Evolutionary conservation across 1,139 yeast genomes (phyloP), one percentile per base, ranked within the genome.

Genomic region (Candida sp.): DNA sequence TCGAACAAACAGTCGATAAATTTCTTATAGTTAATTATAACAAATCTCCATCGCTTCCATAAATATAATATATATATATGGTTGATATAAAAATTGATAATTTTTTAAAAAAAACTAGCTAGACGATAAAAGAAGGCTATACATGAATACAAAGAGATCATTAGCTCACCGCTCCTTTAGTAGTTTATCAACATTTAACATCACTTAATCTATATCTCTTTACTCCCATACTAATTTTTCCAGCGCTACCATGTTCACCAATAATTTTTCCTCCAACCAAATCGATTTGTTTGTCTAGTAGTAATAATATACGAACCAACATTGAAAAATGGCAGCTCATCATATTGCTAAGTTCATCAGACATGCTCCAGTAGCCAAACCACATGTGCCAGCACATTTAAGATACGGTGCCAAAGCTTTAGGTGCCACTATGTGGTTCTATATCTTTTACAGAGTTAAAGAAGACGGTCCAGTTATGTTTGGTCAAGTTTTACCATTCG

Each of bases 341-440:
- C 76, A 72, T 58, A 58, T 63, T 45, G 71, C 66, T 43, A 70
- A 67, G 57, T 77, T 77, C 59, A 58, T 73, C 43, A 81, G 81
- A 56, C 83, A 77, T 57, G 81, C 77, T 5, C 70, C 76, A 29
- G 78, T 74, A 6, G 74, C 81, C 25, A 62, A 65, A 42, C 84
- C 85, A 21, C 79, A 79, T 49, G 81, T 76, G 33, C 79, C 78
- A 45, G 70, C 75, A 19, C 63, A 73, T 44, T 75, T 83, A 57
- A 73, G 76, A 49, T 77, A 81, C 71, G 73, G 82, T 23, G 77
- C 87, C 41, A 82, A 83, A 58, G 61, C 75, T 34, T 73, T 87
- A 43, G 95, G 95, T 6, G 95, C 91, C 38, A 77, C 89, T 49
- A 84, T 86, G 91, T 86, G 93, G 90, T 87, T 86, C 64, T 87